These are phyloP conservation scores for Pythium phragmitis DNA, from an alignment of 352 stramenopile species.

Conservation along the genomic window DNA sequence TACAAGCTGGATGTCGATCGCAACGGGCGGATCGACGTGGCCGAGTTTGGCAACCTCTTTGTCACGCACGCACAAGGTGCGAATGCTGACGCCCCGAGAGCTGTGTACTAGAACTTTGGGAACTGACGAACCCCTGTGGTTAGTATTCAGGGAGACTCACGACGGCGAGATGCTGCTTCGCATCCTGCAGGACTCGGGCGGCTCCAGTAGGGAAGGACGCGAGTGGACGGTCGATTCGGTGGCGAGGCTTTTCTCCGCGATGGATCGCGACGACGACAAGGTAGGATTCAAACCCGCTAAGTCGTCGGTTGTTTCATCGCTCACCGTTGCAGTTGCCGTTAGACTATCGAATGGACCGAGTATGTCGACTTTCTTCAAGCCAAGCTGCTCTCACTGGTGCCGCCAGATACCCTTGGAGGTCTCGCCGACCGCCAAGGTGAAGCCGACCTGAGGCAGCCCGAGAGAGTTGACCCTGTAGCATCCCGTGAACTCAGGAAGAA, in stretches of 20 bases:
- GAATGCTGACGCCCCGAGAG: not conserved
- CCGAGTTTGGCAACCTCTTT: slow-evolving; percentile 58
- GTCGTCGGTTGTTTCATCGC: not conserved
- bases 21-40: slow-evolving; percentile 52
- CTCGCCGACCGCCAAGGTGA: not conserved
- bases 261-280: slow-evolving; percentile 51
- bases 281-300: slow-evolving; percentile 16
- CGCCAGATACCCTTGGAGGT: not conserved
- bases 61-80: slow-evolving; percentile 37
- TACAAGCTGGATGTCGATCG: slow-evolving; percentile 55
- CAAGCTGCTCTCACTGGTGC: slow-evolving; percentile 17
- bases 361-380: slow-evolving; percentile 48
- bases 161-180: slow-evolving; percentile 36
- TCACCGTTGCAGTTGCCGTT: not conserved
- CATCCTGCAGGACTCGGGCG: slow-evolving; percentile 27
- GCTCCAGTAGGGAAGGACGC: not conserved
- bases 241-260: slow-evolving; percentile 40
- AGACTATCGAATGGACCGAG: slow-evolving; percentile 52
- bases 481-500: slow-evolving; percentile 18
- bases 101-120: not conserved
- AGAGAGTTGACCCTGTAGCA: not conserved
- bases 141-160: slow-evolving; percentile 37
- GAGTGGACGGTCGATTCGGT: slow-evolving; percentile 16
- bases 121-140: not conserved
- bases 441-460: not conserved